Conservation (phyloP, 2,329 filamentous ascomycete species). For the Phialophora tarda region DNA sequence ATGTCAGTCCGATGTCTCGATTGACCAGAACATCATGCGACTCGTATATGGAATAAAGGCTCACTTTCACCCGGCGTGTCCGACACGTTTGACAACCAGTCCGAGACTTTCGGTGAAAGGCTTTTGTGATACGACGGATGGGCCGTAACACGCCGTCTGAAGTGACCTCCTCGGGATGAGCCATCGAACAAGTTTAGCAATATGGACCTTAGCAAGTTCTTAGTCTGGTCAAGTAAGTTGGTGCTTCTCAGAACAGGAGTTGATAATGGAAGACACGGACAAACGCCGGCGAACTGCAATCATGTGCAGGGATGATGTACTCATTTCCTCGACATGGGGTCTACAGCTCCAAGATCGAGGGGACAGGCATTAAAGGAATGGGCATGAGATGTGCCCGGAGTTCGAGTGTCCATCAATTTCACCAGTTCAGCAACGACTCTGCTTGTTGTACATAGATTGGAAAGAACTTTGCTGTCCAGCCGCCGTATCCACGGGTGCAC, state of each 20-base stretch:
- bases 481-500: not conserved
- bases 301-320: not conserved
- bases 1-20: not conserved
- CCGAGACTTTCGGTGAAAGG: slow-evolving; percentile 35
- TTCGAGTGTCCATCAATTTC: not conserved
- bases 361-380: not conserved
- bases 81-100: slow-evolving; percentile 35
- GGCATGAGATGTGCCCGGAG: not conserved
- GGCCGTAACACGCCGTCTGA: not conserved
- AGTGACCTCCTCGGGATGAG: not conserved
- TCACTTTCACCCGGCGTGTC: slow-evolving; percentile 34
- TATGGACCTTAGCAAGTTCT: not conserved
- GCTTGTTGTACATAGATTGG: not conserved
- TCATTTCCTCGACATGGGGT: not conserved
- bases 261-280: not conserved
- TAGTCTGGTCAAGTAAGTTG: not conserved
- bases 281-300: not conserved
- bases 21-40: not conserved
- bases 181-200: not conserved
- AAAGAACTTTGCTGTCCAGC: not conserved
- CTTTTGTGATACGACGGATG: slow-evolving; percentile 6
- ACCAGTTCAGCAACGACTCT: not conserved
- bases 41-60: not conserved
- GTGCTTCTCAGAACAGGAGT: not conserved
- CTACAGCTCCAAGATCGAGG: not conserved